Conservation (phyloP, 495 filamentous ascomycete genomes). For the Cudoniella acicularis region DNA sequence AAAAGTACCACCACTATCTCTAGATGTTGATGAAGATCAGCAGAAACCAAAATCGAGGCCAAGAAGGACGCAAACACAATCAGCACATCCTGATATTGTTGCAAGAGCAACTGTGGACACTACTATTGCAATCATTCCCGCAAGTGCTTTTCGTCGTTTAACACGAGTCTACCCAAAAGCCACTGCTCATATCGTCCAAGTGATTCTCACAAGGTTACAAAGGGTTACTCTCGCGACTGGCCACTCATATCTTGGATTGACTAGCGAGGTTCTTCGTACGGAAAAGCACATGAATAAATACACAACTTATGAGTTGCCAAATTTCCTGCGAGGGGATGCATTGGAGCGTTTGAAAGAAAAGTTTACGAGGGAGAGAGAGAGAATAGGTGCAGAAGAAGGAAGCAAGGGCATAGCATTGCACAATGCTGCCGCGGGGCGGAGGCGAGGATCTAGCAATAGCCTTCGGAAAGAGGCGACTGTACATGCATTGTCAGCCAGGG, state of each 20-base stretch:
- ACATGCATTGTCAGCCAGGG: constrained; percentile 53
- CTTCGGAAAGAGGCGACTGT: constrained; percentile 79
- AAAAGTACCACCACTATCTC: constrained; percentile 67
- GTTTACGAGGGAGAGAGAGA: constrained; percentile 80
- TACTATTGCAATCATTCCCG: constrained; percentile 96
- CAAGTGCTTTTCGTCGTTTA: constrained; percentile 87
- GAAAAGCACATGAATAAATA: constrained; percentile 90
- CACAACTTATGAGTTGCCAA: constrained; percentile 87
- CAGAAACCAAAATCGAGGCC: constrained; percentile 33
- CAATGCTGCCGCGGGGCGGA: constrained; percentile 62
- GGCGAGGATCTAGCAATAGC: constrained; percentile 67
- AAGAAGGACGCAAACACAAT: constrained; percentile 55
- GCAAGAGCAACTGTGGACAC: constrained; percentile 95
- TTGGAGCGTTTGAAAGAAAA: constrained; percentile 89
- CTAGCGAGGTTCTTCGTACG: constrained; percentile 83
- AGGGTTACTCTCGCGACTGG: constrained; percentile 91
- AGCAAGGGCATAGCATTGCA: constrained; percentile 95
- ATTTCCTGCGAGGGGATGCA: constrained; percentile 81
- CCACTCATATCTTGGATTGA: constrained; percentile 88
- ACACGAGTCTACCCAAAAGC: constrained; percentile 96
- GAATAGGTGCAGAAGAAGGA: constrained; percentile 76
- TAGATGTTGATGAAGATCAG: constrained; percentile 46
- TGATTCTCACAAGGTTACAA: constrained; percentile 91
- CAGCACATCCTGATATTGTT: constrained; percentile 94
- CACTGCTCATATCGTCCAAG: constrained; percentile 94